phyloP scores from a whole-genome alignment of 352 stramenopile genomes.

The Globisporangium takayamanum region DNA sequence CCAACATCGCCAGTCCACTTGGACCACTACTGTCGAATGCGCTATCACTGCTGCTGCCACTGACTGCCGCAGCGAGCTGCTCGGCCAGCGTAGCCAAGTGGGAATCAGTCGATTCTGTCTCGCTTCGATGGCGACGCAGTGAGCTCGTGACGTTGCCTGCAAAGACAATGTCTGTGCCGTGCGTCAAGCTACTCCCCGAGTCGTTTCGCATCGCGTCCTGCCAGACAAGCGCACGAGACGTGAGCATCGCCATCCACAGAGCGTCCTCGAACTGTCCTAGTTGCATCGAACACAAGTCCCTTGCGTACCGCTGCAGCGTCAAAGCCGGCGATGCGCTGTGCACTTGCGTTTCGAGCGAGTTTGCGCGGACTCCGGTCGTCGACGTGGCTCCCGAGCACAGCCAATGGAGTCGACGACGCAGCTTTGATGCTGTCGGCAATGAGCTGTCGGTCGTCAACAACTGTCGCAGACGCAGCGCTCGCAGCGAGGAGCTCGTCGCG shows the following conservation, averaged over 20 bases:
- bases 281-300: neutral
- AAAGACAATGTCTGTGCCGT: constrained; percentile 85
- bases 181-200: constrained; percentile 75
- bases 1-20: too few relatives aligned
- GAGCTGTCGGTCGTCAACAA: constrained; percentile 10
- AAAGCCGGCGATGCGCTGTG: constrained; percentile 8
- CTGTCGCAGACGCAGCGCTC: neutral
- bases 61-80: constrained; percentile 7
- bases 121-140: constrained; percentile 58
- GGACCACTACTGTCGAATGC: too few relatives aligned
- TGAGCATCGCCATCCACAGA: neutral
- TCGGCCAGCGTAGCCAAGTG: neutral
- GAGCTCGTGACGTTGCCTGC: constrained; percentile 85
- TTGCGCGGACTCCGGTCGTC: constrained; percentile 19
- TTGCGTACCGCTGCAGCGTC: constrained; percentile 13
- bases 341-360: constrained; percentile 26
- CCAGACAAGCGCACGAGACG: neutral
- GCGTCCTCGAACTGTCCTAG: neutral
- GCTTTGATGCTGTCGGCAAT: constrained; percentile 18
- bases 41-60: neutral
- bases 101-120: constrained; percentile 36
- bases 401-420: neutral
- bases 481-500: constrained; percentile 10
- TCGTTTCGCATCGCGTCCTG: constrained; percentile 32
- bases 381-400: neutral